Conservation (phyloP, 108 stramenopile species). For the Cyclotella atomus region DNA sequence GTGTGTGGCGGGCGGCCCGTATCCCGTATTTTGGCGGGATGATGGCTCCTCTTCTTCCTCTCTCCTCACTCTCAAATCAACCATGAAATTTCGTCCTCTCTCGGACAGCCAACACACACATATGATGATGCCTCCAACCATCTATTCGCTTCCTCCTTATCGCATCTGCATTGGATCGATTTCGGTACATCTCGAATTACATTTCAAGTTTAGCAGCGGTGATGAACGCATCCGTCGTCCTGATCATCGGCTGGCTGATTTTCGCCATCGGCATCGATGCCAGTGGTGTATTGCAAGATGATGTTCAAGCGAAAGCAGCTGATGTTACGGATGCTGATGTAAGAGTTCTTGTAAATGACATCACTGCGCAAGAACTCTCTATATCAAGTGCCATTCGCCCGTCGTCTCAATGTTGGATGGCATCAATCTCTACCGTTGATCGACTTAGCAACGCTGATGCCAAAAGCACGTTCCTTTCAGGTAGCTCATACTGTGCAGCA, state of each 20-base stretch:
- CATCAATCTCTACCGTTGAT: neutral
- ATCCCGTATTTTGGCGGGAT: no score
- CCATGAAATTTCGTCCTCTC: neutral
- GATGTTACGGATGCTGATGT: neutral
- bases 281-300: neutral
- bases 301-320: neutral
- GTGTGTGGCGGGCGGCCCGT: no score
- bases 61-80: neutral
- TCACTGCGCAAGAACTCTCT: neutral
- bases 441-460: neutral
- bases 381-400: neutral
- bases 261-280: neutral
- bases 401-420: neutral
- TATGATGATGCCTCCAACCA: neutral
- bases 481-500: slow-evolving; percentile 32
- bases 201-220: neutral
- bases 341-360: neutral
- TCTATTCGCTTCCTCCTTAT: neutral
- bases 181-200: neutral
- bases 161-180: neutral
- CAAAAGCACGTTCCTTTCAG: neutral
- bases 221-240: neutral
- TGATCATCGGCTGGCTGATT: neutral
- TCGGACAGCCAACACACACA: neutral
- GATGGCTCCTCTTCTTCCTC: neutral